A percentile compares a stretch with the other conserved stretches of the same genome.
phyloP scores from a whole-genome alignment of 345 rosid genomes.

The Acer saccharum region DNA sequence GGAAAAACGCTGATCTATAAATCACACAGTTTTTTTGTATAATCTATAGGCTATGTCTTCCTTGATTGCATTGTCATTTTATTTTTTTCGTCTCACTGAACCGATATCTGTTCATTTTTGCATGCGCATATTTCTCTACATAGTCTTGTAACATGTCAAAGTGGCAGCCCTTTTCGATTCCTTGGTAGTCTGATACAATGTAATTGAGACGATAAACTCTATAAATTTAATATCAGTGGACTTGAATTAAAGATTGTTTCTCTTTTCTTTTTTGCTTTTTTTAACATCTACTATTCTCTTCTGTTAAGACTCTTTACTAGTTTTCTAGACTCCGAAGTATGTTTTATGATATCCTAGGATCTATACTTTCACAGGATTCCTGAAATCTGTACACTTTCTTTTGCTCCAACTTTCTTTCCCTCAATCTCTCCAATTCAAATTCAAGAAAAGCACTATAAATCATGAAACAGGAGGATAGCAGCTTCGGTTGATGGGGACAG shows the following conservation, averaged over 20 bases:
- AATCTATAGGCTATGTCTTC: too few species aligned
- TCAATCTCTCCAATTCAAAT: conserved; percentile 24
- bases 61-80: too few species aligned
- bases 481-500: conserved; percentile 25
- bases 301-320: too few species aligned
- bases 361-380: conserved; percentile 29
- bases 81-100: too few species aligned
- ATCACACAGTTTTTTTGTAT: neutral
- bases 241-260: neutral
- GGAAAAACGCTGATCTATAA: neutral
- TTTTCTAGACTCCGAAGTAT: neutral
- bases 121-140: neutral
- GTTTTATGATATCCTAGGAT: conserved; percentile 10
- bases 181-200: neutral
- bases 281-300: too few species aligned
- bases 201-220: neutral
- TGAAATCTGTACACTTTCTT: conserved; percentile 25
- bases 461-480: conserved; percentile 32
- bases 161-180: neutral
- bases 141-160: too few species aligned
- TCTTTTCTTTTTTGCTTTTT: neutral
- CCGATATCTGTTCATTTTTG: neutral
- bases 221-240: neutral
- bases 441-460: conserved; percentile 24
- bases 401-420: conserved; percentile 24